Base-by-base conservation (phyloP, 2,329 filamentous ascomycete genomes). In the Talaromyces sp. region DNA sequence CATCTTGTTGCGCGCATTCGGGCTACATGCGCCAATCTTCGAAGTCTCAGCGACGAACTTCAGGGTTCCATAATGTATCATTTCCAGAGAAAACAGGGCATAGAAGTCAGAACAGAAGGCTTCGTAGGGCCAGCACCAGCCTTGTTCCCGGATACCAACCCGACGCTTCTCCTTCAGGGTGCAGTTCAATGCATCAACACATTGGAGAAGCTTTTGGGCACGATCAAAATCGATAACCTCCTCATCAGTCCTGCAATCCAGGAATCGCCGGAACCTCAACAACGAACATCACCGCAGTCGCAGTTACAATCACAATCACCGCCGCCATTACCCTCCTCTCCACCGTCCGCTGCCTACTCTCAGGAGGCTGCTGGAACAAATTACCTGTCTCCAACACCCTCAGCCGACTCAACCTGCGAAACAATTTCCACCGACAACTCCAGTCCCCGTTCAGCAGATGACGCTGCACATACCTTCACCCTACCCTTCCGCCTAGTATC, bases 1-100 rank as follows among this genome's bases (percentile, higher is more conserved):
- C 27, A 54, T 39, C 64, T 66, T 14, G 45, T 66, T 49, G 39
- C 59, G 7, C 64, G 45, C 4, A 66, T 66, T 47, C 64, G 52
- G 13, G 43, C 52, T 6, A 62, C 59, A 13, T 66, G 64, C 35
- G 59, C 60, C 10, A 62, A 58, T 24, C 52, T 66, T 9, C 59
- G 52, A 37, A 22, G 47, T 14, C 43, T 66, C 37, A 58, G 31
- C 45, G 43, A 62, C 14, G 64, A 66, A 19, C 37, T 66, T 10
- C 64, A 49, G 14, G 24, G 43, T 35, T 66, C 64, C 19, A 66
- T 66, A 33, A 66, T 66, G 64, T 66, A 62, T 52, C 64, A 66
- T 54, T 66, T 66, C 31, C 64, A 66, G 43, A 66, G 31, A 45
- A 66, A 59, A 31, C 39, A 66, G 41, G 64, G 64, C 3, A 59